Evolutionary conservation across 306 rosid species (phyloP), one percentile per base, ranked within the genome.

Genomic region (Dryas drummondii): DNA sequence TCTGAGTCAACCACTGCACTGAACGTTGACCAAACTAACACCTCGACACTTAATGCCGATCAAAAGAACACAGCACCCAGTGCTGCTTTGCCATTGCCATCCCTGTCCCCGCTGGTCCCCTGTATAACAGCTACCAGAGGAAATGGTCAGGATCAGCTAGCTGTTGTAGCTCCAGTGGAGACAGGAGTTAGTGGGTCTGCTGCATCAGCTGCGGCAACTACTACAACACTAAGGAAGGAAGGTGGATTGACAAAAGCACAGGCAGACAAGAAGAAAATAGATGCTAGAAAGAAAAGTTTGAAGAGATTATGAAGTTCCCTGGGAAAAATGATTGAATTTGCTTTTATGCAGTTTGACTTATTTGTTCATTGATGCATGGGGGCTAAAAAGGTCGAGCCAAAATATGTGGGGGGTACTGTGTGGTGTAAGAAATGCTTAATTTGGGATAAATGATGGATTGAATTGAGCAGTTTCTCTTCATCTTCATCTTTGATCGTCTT

Each of bases 211-310:
- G 82, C 74, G 4, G 82, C 79, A 40, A 49, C 88, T 12, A 77
- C 70, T 16, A 73, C 74, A 3, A 77, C 81, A 1, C 86, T 71
- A 49, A 96, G 82, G 86, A 91, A 85, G 83, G 97, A 86, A 82
- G 82, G 72, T 56, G 91, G 80, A 51, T 77, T 67, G 55, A 62
- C 86, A 46, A 96, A 90, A 81, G 89, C 82, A 70, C 96, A 85
- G 70, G 88, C 86, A 45, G 98, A 89, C 82, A 96, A 96, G 92
- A 94, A 94, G 92, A 96, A 90, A 83, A 77, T 90, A 26, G 99
- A 96, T 75, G 99, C 98, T 19, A 90, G 98, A 87, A 96, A 96
- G 97, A 96, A 88, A 79, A 96, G 99, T 67, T 82, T 96, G 88
- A 96, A 96, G 86, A 92, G 99, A 90, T 89, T 92, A 88, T 96